These are phyloP conservation scores for Phaeodactylum tricornutum DNA, from an alignment of 108 stramenopile species.

Conservation along the genomic window DNA sequence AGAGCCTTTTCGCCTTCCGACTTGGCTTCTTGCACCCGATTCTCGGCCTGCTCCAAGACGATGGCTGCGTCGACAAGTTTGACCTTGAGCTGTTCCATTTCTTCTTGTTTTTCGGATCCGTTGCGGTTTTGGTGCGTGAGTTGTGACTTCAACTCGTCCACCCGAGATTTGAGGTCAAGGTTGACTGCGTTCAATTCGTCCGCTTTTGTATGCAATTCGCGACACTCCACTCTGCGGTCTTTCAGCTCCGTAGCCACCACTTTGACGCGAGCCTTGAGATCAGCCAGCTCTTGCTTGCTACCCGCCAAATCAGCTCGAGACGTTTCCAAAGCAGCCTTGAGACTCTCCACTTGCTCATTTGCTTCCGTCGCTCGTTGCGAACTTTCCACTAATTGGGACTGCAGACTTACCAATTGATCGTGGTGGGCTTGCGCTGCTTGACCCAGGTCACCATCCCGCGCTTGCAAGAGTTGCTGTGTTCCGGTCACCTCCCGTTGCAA, in stretches of 20 bases:
- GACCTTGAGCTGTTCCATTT: slow-evolving; percentile 21
- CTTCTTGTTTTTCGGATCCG: slow-evolving; percentile 42
- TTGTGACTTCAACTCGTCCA: slow-evolving; percentile 36
- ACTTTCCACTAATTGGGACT: slow-evolving; percentile 1
- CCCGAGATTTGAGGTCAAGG: slow-evolving; percentile 24
- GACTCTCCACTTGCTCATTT: background rate
- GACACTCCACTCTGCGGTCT: slow-evolving; percentile 66
- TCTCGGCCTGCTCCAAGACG: slow-evolving; percentile 35
- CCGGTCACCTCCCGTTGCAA: slow-evolving; percentile 52
- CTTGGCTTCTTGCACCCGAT: slow-evolving; percentile 31
- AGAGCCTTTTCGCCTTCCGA: slow-evolving; percentile 56
- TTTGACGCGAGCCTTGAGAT: slow-evolving; percentile 65
- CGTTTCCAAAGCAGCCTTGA: slow-evolving; percentile 21
- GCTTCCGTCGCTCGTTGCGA: slow-evolving; percentile 10
- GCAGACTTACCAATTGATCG: slow-evolving; percentile 5
- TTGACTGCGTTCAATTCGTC: slow-evolving; percentile 40
- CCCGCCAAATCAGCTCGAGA: slow-evolving; percentile 33
- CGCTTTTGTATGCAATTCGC: slow-evolving; percentile 38
- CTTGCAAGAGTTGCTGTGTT: slow-evolving; percentile 32
- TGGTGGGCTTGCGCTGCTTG: background rate
- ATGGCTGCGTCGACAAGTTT: slow-evolving; percentile 25
- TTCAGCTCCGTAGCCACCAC: slow-evolving; percentile 72
- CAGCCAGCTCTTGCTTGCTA: slow-evolving; percentile 44
- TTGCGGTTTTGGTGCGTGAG: slow-evolving; percentile 41
- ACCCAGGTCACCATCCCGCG: slow-evolving; percentile 4